phyloP scores from a whole-genome alignment of 1,139 yeast genomes.

The Geotrichum bryndzae region DNA sequence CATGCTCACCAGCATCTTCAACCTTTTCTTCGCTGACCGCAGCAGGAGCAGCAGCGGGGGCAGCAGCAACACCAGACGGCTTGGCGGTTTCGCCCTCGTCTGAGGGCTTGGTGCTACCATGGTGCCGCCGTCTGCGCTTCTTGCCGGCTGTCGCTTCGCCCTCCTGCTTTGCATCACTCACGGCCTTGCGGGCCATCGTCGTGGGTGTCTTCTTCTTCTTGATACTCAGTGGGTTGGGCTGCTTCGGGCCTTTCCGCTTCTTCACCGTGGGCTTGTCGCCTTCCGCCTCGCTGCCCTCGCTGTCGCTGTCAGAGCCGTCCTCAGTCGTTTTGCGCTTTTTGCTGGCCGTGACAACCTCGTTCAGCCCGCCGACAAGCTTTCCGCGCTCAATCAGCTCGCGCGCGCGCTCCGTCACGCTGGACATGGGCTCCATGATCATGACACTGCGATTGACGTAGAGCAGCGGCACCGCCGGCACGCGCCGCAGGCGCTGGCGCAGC shows the following conservation, averaged over 20 bases:
- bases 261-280: constrained; percentile 29
- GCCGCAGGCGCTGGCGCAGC: constrained; percentile 61
- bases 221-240: constrained; percentile 77
- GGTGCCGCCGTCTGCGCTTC: constrained; percentile 10
- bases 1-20: background rate
- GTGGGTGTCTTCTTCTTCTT: constrained; percentile 42
- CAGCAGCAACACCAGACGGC: background rate
- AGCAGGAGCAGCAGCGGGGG: background rate
- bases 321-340: constrained; percentile 10
- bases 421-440: constrained; percentile 92
- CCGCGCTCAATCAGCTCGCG: constrained; percentile 52
- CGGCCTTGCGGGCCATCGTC: background rate
- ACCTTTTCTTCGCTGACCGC: background rate
- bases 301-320: constrained; percentile 23
- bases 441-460: constrained; percentile 84
- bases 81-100: background rate
- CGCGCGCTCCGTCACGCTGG: constrained; percentile 57
- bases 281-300: constrained; percentile 28
- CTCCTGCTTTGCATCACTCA: background rate
- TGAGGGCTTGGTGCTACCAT: background rate
- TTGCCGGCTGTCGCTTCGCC: background rate
- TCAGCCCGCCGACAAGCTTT: constrained; percentile 73
- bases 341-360: constrained; percentile 46
- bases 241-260: constrained; percentile 57
- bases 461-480: constrained; percentile 84